A percentile compares a stretch with the other conserved stretches of the same genome.
These are phyloP conservation scores for Curvularia eragrostidis DNA, from an alignment of 2,329 filamentous ascomycete genomes.

Conservation along the genomic window DNA sequence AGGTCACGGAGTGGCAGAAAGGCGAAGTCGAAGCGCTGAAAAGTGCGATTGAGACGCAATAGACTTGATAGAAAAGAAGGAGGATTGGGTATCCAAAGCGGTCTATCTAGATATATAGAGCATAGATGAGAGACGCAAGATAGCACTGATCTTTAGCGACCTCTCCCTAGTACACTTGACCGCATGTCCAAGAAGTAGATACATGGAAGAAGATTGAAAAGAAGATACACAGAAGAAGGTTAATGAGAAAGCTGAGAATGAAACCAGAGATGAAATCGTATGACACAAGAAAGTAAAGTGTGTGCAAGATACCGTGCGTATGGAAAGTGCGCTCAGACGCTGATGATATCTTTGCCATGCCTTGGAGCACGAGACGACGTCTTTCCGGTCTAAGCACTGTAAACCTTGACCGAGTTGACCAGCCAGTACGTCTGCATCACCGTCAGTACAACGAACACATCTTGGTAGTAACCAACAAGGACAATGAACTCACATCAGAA, in stretches of 20 bases:
- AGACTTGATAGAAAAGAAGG: background rate
- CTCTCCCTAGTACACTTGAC: background rate
- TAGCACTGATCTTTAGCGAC: background rate
- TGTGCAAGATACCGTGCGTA: background rate
- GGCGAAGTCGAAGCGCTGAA: constrained; percentile 40
- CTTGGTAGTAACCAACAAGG: fast-evolving
- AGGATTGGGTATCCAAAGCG: background rate
- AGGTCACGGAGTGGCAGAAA: constrained; percentile 43
- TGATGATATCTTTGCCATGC: background rate
- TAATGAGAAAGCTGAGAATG: too few relatives aligned
- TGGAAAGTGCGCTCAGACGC: background rate
- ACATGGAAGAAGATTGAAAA: background rate
- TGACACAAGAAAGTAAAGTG: background rate
- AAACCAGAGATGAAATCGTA: too few relatives aligned
- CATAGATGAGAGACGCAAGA: background rate
- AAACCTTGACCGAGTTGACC: constrained; percentile 50
- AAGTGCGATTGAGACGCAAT: constrained; percentile 24
- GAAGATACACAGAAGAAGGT: background rate
- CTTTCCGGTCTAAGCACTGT: constrained; percentile 34
- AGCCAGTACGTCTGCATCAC: constrained; percentile 46
- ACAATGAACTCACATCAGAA: constrained; percentile 34
- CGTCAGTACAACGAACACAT: constrained; percentile 15
- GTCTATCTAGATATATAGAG: background rate
- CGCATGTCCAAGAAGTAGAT: background rate
- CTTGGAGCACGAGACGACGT: background rate